These are phyloP conservation scores for Pseudogymnoascus destructans DNA, from an alignment of 2,329 filamentous ascomycete species.

Conservation along the genomic window DNA sequence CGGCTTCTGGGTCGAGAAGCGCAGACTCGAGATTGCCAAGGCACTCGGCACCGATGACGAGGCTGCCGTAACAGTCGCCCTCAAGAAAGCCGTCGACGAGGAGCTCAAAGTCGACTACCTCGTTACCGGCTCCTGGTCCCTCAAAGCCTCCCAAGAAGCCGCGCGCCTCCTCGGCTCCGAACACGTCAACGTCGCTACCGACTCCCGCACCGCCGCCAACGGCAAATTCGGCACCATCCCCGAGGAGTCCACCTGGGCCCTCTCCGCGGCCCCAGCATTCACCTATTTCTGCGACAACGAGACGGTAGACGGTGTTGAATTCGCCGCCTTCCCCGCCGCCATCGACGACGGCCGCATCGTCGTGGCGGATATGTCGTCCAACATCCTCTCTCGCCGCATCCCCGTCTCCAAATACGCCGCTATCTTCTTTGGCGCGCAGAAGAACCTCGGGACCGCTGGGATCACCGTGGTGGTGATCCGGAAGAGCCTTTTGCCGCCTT, in stretches of 20 bases:
- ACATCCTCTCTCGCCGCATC: conserved; percentile 72
- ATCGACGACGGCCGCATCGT: conserved; percentile 60
- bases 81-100: conserved; percentile 49
- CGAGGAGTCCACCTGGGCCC: conserved; percentile 60
- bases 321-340: conserved; percentile 55
- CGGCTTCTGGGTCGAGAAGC: conserved; percentile 63
- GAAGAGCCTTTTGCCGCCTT: conserved; percentile 64
- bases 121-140: conserved; percentile 79
- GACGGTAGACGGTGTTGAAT: conserved; percentile 88
- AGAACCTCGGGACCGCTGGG: conserved; percentile 80
- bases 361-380: conserved; percentile 86
- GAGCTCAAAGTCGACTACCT: conserved; percentile 79
- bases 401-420: conserved; percentile 67
- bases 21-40: conserved; percentile 45
- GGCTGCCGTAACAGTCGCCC: conserved; percentile 42
- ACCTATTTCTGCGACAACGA: conserved; percentile 92
- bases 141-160: conserved; percentile 80
- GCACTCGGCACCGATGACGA: conserved; percentile 37
- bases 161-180: conserved; percentile 62
- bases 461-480: conserved; percentile 77
- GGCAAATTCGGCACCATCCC: conserved; percentile 84
- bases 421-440: conserved; percentile 89
- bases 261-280: conserved; percentile 55
- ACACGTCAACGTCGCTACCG: conserved; percentile 66
- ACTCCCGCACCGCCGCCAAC: conserved; percentile 50